Evolutionary conservation across 139 green algal species (phyloP), one percentile per base, ranked within the genome.

Genomic region (Micractinium conductrix): DNA sequence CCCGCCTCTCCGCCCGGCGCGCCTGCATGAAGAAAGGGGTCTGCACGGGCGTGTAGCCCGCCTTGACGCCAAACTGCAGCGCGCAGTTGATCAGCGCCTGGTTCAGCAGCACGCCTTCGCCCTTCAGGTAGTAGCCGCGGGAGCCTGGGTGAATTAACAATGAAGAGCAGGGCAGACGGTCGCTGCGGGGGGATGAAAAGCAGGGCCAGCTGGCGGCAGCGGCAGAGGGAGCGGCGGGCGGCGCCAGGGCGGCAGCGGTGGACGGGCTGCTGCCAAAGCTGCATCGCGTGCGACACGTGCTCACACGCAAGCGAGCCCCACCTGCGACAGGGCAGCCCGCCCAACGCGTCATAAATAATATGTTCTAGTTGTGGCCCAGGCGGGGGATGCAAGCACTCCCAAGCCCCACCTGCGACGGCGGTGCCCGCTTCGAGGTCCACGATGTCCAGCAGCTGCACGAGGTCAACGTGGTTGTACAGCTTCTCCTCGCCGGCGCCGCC

Each of bases 91-190:
- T 96, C 6, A 98, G 84, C 50, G 94, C 97, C 92, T 99, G 97
- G 87, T 99, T 99, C 17, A 99, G 94, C 89, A 99, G 88, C 80
- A 97, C 93, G 17, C 96, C 97, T 86, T 96, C 94, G 53, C 91
- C 87, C 43, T 93, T 96, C 33, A 99, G 91, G 89, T 98, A 99
- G 90, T 98, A 99, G 22, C 96, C 97, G 26, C 97, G 88, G 28
- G 89, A 91, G 30, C 97, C 96, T 33, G 96, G n/a, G n/a, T n/a
- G n/a, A n/a, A n/a, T n/a, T n/a, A n/a, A n/a, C n/a, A n/a, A n/a
- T n/a, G n/a, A n/a, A n/a, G n/a, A n/a, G n/a, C n/a, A n/a, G n/a
- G n/a, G n/a, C n/a, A n/a, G n/a, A n/a, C n/a, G n/a, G n/a, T n/a
- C n/a, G n/a, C n/a, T n/a, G n/a, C n/a, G n/a, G n/a, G n/a, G n/a